Evolutionary conservation across 2,329 filamentous ascomycete species (phyloP), one percentile per base, ranked within the genome.

Genomic region (Ascochyta lentis): DNA sequence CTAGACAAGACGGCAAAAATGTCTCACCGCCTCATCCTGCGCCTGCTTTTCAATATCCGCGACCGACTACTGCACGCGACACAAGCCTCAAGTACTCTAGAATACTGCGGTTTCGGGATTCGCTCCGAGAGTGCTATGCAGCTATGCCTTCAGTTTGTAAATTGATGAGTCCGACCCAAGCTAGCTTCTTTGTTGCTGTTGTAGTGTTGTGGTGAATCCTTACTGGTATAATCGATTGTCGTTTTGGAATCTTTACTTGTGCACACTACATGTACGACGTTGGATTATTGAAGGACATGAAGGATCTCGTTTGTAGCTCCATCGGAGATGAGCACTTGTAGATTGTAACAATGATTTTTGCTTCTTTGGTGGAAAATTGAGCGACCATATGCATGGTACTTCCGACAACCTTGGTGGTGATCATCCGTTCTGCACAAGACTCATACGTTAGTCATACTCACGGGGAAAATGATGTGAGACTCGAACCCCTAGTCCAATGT

Each of bases 41-140:
- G 29, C 23, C 19, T 23, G 27, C 13, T 34, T 37, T 39, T 37
- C 33, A 42, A 56, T 49, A 49, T 49, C 34, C 46, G 34, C 35
- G 13, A 23, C 34, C 22, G 33, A 47, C 47, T 51, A 51, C 53
- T 56, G 53, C 53, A 51, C 23, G 53, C 48, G 38, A 47, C 42
- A 42, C 33, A 50, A 35, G 42, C 43, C 23, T 56, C 47, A 34
- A 45, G 24, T 38, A 56, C 42, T 38, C 33, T 43, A 51, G 34
- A 3, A 41, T 27, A 22, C 19, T 37, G 43, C 47, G 33, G 24
- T 37, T 12, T 51, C 47, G 48, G 33, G 19, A 10, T 19, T 34
- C 2, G n/a, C 31, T 29, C 45, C 34, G 38, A 47, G 31, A 7
- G 3, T 50, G n/a, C 24, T 16, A 51, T 38, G 26, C 8, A 42